Evolutionary conservation across 116 monocot genomes (phyloP).

Genomic region (Papilionanthe hybrid): DNA sequence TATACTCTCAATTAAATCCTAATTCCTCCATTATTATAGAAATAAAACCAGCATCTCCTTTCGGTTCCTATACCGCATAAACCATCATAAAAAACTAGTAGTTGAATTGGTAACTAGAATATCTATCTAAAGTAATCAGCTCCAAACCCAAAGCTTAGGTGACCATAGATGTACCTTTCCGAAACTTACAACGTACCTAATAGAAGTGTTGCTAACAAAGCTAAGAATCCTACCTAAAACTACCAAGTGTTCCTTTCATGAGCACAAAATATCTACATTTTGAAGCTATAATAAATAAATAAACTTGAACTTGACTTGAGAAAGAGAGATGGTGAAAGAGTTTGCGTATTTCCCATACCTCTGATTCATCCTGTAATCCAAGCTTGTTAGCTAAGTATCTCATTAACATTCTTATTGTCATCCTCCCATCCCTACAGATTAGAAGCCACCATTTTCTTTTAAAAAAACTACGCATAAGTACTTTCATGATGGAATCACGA

Average conservation of each 20-base stretch:
- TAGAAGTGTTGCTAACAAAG: conserved; percentile 1
- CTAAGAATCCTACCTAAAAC: conserved; percentile 2
- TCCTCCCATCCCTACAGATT: conserved; percentile 43
- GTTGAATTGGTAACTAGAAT: too few relatives aligned
- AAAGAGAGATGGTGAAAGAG: background rate
- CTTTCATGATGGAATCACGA: background rate
- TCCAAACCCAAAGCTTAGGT: too few relatives aligned
- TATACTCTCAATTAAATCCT: too few relatives aligned
- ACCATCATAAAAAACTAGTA: too few relatives aligned
- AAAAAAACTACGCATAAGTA: background rate
- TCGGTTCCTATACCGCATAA: too few relatives aligned
- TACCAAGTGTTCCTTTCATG: background rate
- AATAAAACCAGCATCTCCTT: too few relatives aligned
- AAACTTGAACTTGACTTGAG: background rate
- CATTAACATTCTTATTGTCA: conserved; percentile 48
- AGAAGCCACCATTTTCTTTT: background rate
- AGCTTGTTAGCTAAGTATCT: conserved; percentile 53
- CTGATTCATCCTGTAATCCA: conserved; percentile 34
- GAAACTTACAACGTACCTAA: conserved; percentile 2
- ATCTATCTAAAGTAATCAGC: too few relatives aligned
- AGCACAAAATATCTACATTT: background rate
- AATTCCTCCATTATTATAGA: too few relatives aligned
- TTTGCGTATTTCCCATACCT: conserved; percentile 23
- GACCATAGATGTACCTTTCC: background rate
- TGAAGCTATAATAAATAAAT: background rate